These are phyloP conservation scores for Ceratocystis papillata DNA, from an alignment of 2,329 filamentous ascomycete species.

Conservation along the genomic window DNA sequence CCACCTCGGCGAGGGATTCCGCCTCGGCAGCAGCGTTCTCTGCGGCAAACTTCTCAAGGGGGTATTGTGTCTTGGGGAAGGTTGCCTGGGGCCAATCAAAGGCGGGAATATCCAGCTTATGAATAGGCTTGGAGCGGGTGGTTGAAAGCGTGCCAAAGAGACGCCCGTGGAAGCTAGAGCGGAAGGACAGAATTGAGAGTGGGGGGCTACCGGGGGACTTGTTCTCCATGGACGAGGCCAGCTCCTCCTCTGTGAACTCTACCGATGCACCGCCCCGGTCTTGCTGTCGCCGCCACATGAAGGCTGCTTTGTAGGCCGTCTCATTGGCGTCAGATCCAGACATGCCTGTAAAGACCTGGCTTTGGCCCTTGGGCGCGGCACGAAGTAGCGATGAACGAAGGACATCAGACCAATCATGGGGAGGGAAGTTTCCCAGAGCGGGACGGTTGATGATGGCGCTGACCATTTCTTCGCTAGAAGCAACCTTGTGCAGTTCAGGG, in stretches of 20 bases:
- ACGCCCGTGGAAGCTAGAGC: constrained; percentile 67
- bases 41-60: constrained; percentile 55
- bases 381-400: constrained; percentile 60
- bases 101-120: constrained; percentile 79
- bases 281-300: constrained; percentile 67
- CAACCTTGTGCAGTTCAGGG: constrained; percentile 52
- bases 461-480: constrained; percentile 59
- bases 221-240: constrained; percentile 59
- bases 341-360: constrained; percentile 73
- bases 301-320: constrained; percentile 74
- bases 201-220: constrained; percentile 60
- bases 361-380: constrained; percentile 61
- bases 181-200: constrained; percentile 69
- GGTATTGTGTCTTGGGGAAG: constrained; percentile 69
- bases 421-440: constrained; percentile 70
- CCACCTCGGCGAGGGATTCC: constrained; percentile 61
- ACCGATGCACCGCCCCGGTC: constrained; percentile 59
- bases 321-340: constrained; percentile 76
- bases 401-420: constrained; percentile 61
- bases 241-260: constrained; percentile 61
- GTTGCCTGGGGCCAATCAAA: constrained; percentile 80
- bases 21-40: constrained; percentile 64
- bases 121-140: constrained; percentile 70
- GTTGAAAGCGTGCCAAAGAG: constrained; percentile 69
- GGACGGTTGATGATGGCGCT: constrained; percentile 67